A percentile compares a stretch with the other conserved stretches of the same genome.
Evolutionary conservation across 2,329 filamentous ascomycete genomes (phyloP).

Genomic region (Alternaria incomplexa): DNA sequence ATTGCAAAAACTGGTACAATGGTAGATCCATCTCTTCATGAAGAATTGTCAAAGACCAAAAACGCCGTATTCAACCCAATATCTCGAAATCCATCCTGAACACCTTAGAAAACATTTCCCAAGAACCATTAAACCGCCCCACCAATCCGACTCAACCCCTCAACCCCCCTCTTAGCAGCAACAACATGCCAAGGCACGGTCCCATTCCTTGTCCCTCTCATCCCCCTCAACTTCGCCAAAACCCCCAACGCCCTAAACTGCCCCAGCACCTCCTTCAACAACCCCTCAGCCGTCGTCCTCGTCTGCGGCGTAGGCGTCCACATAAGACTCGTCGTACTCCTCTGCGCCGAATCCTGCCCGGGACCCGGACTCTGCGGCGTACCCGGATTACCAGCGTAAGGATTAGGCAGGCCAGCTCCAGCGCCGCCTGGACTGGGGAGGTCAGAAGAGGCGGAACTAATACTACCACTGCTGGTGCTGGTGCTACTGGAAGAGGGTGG

Average conservation of each 20-base stretch:
- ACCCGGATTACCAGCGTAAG: conserved; percentile 4
- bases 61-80: not conserved
- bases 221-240: conserved; percentile 70
- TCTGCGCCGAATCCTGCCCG: conserved; percentile 1
- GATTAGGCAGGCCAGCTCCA: conserved; percentile 1
- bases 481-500: not conserved
- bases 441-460: conserved; percentile 19
- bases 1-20: rapidly evolving
- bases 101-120: not conserved
- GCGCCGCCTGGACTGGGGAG: conserved; percentile 27
- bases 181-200: conserved; percentile 81
- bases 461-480: not conserved
- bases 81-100: not conserved
- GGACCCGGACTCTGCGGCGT: conserved; percentile 16
- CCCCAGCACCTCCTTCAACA: conserved; percentile 72
- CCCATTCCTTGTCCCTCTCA: conserved; percentile 61
- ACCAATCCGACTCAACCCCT: conserved; percentile 57
- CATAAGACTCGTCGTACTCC: conserved; percentile 36
- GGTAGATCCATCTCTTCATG: not conserved
- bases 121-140: not conserved
- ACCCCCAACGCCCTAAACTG: conserved; percentile 73
- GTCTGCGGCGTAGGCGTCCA: conserved; percentile 43
- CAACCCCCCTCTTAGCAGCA: conserved; percentile 71
- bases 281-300: conserved; percentile 59
- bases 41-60: not conserved